These are phyloP conservation scores for Solanum commersonii DNA, from an alignment of 257 asterid genomes.

Conservation along the genomic window DNA sequence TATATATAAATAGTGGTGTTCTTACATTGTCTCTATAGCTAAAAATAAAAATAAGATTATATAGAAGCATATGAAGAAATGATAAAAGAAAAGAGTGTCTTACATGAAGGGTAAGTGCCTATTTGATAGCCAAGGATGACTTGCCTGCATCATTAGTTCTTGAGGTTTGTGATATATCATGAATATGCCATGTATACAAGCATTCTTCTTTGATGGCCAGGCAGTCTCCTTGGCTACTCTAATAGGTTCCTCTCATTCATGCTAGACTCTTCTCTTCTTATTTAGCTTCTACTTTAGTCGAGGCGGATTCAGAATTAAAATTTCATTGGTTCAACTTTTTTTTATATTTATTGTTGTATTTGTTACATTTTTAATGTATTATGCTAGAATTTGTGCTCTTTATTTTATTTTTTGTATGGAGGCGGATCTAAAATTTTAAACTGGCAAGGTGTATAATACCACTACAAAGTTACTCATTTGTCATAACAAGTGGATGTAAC, in stretches of 20 bases:
- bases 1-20: neutral
- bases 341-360: neutral
- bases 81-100: conserved; percentile 17
- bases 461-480: neutral
- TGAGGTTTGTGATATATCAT: neutral
- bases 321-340: neutral
- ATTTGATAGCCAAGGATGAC: conserved; percentile 78
- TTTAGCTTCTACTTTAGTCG: neutral
- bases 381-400: neutral
- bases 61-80: neutral
- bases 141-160: conserved; percentile 32
- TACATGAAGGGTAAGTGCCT: conserved; percentile 29
- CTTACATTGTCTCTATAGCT: neutral
- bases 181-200: neutral
- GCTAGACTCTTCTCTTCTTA: conserved; percentile 8
- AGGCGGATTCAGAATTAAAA: neutral
- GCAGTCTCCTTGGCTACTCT: conserved; percentile 44
- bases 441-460: neutral
- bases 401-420: neutral
- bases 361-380: neutral
- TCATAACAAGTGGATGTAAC: no score
- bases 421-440: neutral
- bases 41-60: neutral
- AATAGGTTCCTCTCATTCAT: conserved; percentile 25
- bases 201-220: neutral